These are phyloP conservation scores for Pezicula rhizophila DNA, from an alignment of 2,329 filamentous ascomycete species.

Conservation along the genomic window DNA sequence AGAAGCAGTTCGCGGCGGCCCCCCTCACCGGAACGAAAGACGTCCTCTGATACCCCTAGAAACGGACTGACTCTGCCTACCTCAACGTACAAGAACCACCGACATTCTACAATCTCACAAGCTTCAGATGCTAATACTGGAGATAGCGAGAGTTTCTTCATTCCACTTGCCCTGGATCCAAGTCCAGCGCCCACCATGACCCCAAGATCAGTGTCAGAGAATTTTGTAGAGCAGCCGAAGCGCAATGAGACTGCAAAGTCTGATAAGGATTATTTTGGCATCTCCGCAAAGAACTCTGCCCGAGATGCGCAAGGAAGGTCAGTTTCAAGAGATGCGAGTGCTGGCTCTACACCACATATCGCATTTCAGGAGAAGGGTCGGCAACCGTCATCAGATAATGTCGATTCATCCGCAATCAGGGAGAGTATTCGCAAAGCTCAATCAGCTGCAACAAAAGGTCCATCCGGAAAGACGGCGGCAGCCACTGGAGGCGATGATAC, in stretches of 20 bases:
- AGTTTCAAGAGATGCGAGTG: conserved; percentile 35
- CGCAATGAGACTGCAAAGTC: conserved; percentile 23
- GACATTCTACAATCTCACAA: conserved; percentile 63
- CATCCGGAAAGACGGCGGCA: conserved; percentile 18
- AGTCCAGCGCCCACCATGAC: conserved; percentile 50
- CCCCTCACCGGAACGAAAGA: conserved; percentile 46
- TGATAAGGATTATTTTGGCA: conserved; percentile 54
- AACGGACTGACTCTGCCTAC: conserved; percentile 66
- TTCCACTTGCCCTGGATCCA: conserved; percentile 69
- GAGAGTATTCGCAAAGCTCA: conserved; percentile 38
- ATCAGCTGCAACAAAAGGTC: conserved; percentile 14
- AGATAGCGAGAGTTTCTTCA: conserved; percentile 56
- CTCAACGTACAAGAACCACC: conserved; percentile 71
- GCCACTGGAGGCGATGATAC: conserved; percentile 21
- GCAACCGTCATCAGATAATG: conserved; percentile 54
- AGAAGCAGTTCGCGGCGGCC: conserved; percentile 44
- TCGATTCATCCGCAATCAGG: conserved; percentile 43
- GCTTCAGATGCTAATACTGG: conserved; percentile 36
- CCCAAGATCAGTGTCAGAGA: conserved; percentile 47
- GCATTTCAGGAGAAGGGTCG: conserved; percentile 82
- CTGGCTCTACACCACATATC: conserved; percentile 73
- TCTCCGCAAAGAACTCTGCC: conserved; percentile 32
- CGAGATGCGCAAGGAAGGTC: conserved; percentile 14
- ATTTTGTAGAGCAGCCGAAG: conserved; percentile 37
- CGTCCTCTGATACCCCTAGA: conserved; percentile 36